These are phyloP conservation scores for Umbellularia californica DNA, from an alignment of 164 flowering plant genomes.

Conservation along the genomic window DNA sequence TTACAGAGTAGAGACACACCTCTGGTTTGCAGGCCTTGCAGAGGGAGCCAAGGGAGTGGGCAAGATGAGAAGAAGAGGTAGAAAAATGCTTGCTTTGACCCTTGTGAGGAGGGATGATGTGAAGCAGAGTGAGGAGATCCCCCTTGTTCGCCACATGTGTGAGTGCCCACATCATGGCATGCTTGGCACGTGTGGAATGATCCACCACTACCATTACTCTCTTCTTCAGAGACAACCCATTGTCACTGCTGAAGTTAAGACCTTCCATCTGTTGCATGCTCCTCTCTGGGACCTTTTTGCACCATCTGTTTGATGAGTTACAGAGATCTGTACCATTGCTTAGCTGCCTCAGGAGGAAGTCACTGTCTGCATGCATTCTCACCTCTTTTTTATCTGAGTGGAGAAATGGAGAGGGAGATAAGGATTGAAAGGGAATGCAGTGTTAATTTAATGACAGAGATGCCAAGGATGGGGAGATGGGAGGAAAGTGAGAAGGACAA, in stretches of 20 bases:
- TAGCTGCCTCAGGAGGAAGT: slow-evolving; percentile 51
- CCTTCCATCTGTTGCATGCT: slow-evolving; percentile 50
- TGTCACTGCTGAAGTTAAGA: slow-evolving; percentile 27
- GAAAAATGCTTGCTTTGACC: slow-evolving; percentile 5
- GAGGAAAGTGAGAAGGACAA: no score
- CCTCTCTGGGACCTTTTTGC: slow-evolving; percentile 17
- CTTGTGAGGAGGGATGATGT: slow-evolving; percentile 43
- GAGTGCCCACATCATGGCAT: slow-evolving; percentile 95
- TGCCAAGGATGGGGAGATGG: no score
- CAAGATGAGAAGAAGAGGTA: slow-evolving; percentile 41
- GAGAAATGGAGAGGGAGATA: no score
- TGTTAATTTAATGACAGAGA: no score
- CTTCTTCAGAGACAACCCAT: slow-evolving; percentile 46
- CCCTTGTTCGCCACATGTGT: slow-evolving; percentile 82
- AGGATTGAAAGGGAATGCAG: no score
- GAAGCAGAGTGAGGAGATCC: slow-evolving; percentile 78
- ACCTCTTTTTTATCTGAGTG: not conserved
- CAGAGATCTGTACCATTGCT: slow-evolving; percentile 53
- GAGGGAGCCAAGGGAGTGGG: slow-evolving; percentile 64
- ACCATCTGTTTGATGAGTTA: slow-evolving; percentile 75
- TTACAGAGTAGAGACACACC: slow-evolving; percentile 31
- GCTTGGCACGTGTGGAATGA: slow-evolving; percentile 52
- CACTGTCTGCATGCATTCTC: slow-evolving; percentile 36
- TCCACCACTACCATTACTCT: slow-evolving; percentile 89
- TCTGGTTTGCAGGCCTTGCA: slow-evolving; percentile 88